A percentile compares a stretch with the other conserved stretches of the same genome.
These are phyloP conservation scores for Aureobasidium lini DNA, from an alignment of 2,329 filamentous ascomycete species.

Conservation along the genomic window DNA sequence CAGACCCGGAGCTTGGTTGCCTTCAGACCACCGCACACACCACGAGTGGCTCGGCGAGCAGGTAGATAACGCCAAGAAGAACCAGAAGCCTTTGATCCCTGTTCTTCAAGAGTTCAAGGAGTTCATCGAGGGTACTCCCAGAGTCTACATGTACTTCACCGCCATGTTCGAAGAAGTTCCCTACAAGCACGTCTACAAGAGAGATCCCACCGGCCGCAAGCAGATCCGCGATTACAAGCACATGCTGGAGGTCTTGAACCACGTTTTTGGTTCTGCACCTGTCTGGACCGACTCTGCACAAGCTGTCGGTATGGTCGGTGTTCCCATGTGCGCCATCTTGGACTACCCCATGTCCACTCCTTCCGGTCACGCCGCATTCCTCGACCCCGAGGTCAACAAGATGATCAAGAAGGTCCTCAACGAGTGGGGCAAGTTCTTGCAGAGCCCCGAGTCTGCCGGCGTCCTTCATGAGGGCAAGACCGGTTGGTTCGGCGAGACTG, in stretches of 20 bases:
- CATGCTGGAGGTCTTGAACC: constrained; percentile 60
- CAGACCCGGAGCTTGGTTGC: constrained; percentile 55
- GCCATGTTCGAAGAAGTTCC: constrained; percentile 61
- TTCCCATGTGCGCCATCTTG: constrained; percentile 44
- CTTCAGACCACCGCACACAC: constrained; percentile 55
- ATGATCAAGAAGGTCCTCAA: constrained; percentile 47
- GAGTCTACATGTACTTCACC: constrained; percentile 59
- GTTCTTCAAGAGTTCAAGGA: constrained; percentile 58
- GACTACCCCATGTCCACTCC: constrained; percentile 54
- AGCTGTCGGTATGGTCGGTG: constrained; percentile 15
- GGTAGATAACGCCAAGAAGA: constrained; percentile 48
- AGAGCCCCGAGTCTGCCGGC: constrained; percentile 28
- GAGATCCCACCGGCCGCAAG: constrained; percentile 53
- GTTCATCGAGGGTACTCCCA: constrained; percentile 56
- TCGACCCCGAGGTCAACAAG: constrained; percentile 45
- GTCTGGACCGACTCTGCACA: constrained; percentile 33
- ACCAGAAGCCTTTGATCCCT: constrained; percentile 47
- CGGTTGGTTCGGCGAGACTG: constrained; percentile 36
- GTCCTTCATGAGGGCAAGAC: constrained; percentile 30
- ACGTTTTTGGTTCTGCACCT: constrained; percentile 36
- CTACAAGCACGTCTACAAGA: constrained; percentile 49
- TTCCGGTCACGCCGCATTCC: constrained; percentile 48
- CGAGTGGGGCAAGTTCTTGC: constrained; percentile 37
- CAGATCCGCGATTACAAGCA: constrained; percentile 60
- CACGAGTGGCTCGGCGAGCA: constrained; percentile 54